These are phyloP conservation scores for Carex myosuroides DNA, from an alignment of 176 grass and related monocot genomes.

Conservation along the genomic window DNA sequence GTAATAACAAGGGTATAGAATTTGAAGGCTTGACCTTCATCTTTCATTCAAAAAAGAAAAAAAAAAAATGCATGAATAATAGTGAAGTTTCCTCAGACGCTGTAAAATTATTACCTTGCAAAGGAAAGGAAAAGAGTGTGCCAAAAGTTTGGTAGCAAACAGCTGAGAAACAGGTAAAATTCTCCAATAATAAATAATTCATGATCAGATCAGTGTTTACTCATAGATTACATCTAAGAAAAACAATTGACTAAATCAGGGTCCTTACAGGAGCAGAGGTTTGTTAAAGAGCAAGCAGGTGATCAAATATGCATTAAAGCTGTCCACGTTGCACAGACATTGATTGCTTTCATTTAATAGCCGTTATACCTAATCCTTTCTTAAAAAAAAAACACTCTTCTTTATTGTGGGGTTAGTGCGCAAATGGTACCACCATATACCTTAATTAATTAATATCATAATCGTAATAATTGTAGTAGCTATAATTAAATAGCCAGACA, in stretches of 20 bases:
- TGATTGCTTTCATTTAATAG: slow-evolving; percentile 17
- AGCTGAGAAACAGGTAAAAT: not conserved
- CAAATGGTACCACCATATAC: slow-evolving; percentile 1
- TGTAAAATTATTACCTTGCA: not conserved
- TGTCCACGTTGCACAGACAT: slow-evolving; percentile 18
- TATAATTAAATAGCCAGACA: not conserved
- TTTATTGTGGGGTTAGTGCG: not conserved
- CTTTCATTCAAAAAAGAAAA: too few relatives aligned
- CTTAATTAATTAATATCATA: not conserved
- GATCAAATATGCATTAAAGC: slow-evolving; percentile 4
- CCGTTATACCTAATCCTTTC: slow-evolving; percentile 27
- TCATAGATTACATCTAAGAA: not conserved
- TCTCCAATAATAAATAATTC: not conserved
- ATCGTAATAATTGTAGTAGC: not conserved
- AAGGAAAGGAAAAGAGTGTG: not conserved
- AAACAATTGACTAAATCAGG: not conserved
- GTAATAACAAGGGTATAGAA: too few relatives aligned
- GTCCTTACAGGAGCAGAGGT: not conserved
- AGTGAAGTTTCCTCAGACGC: not conserved
- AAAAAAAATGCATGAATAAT: not conserved
- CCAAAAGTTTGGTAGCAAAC: not conserved
- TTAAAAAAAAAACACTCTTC: not conserved
- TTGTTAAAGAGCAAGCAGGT: slow-evolving; percentile 10
- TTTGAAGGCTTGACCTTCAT: too few relatives aligned
- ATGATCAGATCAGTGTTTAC: not conserved